These are phyloP conservation scores for Yarrowia porcina DNA, from an alignment of 805 yeast species.

Conservation along the genomic window DNA sequence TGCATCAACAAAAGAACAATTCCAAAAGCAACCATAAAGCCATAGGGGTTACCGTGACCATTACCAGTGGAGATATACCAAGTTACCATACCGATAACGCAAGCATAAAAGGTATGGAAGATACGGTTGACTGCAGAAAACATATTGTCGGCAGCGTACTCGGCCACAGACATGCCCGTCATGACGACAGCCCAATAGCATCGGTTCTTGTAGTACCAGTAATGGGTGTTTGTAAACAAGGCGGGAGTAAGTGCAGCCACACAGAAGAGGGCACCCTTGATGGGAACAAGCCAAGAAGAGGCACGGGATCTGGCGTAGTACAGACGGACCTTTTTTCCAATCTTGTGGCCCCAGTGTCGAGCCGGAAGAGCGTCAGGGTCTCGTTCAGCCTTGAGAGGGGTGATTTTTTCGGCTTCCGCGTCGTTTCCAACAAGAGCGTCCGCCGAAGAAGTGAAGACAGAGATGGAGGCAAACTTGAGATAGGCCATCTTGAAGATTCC, in stretches of 20 bases:
- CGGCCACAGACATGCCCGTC: slow-evolving; percentile 35
- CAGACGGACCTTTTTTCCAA: not conserved
- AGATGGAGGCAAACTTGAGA: not conserved
- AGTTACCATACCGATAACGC: slow-evolving; percentile 36
- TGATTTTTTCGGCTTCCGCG: slow-evolving; percentile 10
- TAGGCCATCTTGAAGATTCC: slow-evolving; percentile 1
- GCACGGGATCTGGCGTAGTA: slow-evolving; percentile 3
- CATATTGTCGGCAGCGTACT: slow-evolving; percentile 38
- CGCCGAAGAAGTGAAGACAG: slow-evolving; percentile 11
- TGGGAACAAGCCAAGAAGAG: slow-evolving; percentile 29
- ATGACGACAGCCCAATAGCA: slow-evolving; percentile 38
- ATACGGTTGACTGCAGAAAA: slow-evolving; percentile 35
- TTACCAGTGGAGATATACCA: slow-evolving; percentile 41
- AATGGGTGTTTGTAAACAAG: slow-evolving; percentile 33
- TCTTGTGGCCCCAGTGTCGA: not conserved
- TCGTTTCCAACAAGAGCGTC: not conserved
- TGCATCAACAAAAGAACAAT: slow-evolving; percentile 1
- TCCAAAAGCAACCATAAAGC: slow-evolving; percentile 32
- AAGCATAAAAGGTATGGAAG: slow-evolving; percentile 35
- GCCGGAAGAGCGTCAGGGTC: slow-evolving; percentile 16
- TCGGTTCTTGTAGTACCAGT: slow-evolving; percentile 32
- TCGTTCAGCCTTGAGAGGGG: slow-evolving; percentile 10
- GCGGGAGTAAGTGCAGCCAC: slow-evolving; percentile 33
- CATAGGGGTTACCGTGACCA: slow-evolving; percentile 38
- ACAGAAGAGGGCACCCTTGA: slow-evolving; percentile 33